phyloP scores from a whole-genome alignment of 768 basidiomycete species.

The Rhizopogon sp. region DNA sequence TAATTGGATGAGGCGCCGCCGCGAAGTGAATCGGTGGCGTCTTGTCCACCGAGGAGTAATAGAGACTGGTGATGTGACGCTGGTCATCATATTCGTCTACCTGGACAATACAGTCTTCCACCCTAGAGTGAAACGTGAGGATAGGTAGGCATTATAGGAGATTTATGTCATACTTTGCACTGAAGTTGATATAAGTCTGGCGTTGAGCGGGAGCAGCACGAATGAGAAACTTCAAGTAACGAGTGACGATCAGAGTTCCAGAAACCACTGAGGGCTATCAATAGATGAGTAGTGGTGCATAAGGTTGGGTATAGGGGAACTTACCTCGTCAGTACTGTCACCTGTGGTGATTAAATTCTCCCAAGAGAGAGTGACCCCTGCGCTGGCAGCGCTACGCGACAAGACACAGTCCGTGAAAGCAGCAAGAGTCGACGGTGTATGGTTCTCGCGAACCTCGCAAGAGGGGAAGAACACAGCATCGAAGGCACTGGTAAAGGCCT shows the following conservation, averaged over 20 bases:
- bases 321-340: constrained; percentile 14
- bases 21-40: constrained; percentile 29
- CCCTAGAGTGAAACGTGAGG: background rate
- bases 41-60: constrained; percentile 19
- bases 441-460: constrained; percentile 31
- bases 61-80: constrained; percentile 29
- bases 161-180: constrained; percentile 29
- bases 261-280: constrained; percentile 29
- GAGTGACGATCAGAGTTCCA: constrained; percentile 34
- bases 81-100: constrained; percentile 10
- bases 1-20: background rate
- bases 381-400: constrained; percentile 14
- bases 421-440: constrained; percentile 17
- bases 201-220: constrained; percentile 33
- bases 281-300: background rate
- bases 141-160: background rate
- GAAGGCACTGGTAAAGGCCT: constrained; percentile 14
- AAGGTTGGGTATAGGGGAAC: background rate
- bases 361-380: constrained; percentile 28
- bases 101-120: constrained; percentile 8
- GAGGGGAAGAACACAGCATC: constrained; percentile 26
- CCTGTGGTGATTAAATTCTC: constrained; percentile 29
- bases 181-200: constrained; percentile 29
- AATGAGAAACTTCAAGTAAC: constrained; percentile 33
- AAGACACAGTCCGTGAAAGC: constrained; percentile 23